Evolutionary conservation across 1,139 yeast species (phyloP).

Genomic region (Taphrina wiesneri): DNA sequence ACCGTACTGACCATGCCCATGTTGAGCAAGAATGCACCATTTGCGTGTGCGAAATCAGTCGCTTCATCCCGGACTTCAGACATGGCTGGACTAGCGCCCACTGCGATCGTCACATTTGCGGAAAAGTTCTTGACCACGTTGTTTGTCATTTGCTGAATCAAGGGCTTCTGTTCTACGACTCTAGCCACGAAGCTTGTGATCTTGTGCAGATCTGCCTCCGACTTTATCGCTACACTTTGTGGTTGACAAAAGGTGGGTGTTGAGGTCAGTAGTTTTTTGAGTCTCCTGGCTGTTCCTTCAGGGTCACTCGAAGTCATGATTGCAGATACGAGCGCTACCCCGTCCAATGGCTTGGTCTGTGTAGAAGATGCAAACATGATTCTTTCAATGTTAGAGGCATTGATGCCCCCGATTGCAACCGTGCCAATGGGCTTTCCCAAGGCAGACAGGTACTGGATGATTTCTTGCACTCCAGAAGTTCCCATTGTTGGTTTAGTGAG

Average conservation of each 20-base stretch:
- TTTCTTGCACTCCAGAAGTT: conserved; percentile 61
- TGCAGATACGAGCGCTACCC: conserved; percentile 83
- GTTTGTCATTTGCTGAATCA: conserved; percentile 87
- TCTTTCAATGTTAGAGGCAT: conserved; percentile 60
- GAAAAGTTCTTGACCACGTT: conserved; percentile 85
- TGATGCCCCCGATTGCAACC: conserved; percentile 88
- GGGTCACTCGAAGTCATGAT: conserved; percentile 73
- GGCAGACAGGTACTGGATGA: conserved; percentile 49
- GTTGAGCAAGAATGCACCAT: conserved; percentile 64
- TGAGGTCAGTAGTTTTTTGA: conserved; percentile 39
- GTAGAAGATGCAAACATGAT: conserved; percentile 57
- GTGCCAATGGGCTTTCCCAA: conserved; percentile 44
- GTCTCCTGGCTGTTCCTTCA: conserved; percentile 53
- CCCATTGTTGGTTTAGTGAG: conserved; percentile 60
- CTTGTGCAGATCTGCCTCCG: background rate
- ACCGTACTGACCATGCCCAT: conserved; percentile 61
- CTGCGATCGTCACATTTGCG: conserved; percentile 83
- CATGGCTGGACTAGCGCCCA: conserved; percentile 90
- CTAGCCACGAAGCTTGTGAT: background rate
- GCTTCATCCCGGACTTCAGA: conserved; percentile 74
- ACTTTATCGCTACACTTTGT: background rate
- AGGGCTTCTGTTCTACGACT: conserved; percentile 49
- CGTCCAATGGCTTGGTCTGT: conserved; percentile 60
- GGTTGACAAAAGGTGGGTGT: conserved; percentile 39
- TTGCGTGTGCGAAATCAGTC: conserved; percentile 59